Evolutionary conservation across 495 filamentous ascomycete genomes (phyloP).

Genomic region (Penicillium antarcticum): DNA sequence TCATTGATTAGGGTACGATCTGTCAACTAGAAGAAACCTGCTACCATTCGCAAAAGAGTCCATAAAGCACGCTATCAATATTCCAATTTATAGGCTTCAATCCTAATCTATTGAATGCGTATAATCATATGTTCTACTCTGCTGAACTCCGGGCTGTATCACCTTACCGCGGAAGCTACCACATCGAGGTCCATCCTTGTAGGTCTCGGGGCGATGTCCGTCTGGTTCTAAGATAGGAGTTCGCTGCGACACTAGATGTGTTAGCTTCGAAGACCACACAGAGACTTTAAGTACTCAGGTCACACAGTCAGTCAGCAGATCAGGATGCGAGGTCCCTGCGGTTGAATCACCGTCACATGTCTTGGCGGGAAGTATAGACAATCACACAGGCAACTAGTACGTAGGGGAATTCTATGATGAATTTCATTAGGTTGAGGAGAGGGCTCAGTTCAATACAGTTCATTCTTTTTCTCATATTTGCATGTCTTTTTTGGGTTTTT

Average conservation of each 20-base stretch:
- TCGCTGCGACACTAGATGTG: neutral
- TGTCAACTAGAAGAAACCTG: too few relatives aligned
- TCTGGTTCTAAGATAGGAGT: neutral
- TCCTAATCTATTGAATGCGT: too few relatives aligned
- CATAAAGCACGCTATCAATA: too few relatives aligned
- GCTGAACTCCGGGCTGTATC: too few relatives aligned
- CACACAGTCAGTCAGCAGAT: conserved; percentile 5
- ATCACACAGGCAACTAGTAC: neutral
- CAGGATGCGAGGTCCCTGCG: neutral
- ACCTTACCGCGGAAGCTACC: neutral
- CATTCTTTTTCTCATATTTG: neutral
- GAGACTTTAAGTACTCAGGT: neutral
- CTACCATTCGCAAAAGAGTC: too few relatives aligned
- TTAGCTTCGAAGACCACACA: neutral
- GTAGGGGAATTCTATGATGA: too few relatives aligned
- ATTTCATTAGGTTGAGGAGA: too few relatives aligned
- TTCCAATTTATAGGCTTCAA: too few relatives aligned
- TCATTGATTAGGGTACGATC: too few relatives aligned
- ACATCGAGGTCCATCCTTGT: neutral
- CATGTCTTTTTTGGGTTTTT: too few relatives aligned
- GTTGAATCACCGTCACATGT: conserved; percentile 2
- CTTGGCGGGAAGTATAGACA: neutral
- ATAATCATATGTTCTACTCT: too few relatives aligned
- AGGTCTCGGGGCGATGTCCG: conserved; percentile 1
- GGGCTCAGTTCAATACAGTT: neutral